phyloP scores from a whole-genome alignment of 129 eudicot species.

The Erigeron canadensis region DNA sequence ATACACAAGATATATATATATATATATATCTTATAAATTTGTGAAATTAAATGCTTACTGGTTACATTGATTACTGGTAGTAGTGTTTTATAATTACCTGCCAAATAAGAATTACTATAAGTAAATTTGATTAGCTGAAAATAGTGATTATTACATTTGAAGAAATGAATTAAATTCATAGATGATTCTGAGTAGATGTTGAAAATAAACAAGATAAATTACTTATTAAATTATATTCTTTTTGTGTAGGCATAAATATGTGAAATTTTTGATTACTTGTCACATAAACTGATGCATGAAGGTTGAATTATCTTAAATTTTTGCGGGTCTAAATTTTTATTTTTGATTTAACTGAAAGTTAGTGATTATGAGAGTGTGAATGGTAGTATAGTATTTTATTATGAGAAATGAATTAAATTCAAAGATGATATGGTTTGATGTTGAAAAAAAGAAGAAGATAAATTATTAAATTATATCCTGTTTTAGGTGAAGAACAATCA shows the following conservation, averaged over 20 bases:
- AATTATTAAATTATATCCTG: not conserved
- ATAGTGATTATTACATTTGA: too few species aligned
- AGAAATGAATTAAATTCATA: too few species aligned
- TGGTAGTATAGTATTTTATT: not conserved
- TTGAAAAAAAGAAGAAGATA: slow-evolving; percentile 4
- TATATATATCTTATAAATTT: too few species aligned
- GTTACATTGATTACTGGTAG: not conserved
- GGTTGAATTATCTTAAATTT: not conserved
- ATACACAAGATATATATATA: not conserved
- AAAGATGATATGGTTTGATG: slow-evolving; percentile 10
- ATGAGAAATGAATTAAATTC: not conserved
- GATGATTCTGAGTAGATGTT: too few species aligned
- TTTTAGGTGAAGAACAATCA: not conserved
- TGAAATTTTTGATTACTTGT: slow-evolving; percentile 13
- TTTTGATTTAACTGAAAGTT: slow-evolving; percentile 12
- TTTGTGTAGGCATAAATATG: not conserved
- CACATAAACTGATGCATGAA: not conserved
- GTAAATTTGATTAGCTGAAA: not conserved
- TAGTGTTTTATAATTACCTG: too few species aligned
- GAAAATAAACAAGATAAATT: too few species aligned
- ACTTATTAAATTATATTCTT: too few species aligned
- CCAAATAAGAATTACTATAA: too few species aligned
- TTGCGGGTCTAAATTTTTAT: too few species aligned
- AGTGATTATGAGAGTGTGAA: not conserved
- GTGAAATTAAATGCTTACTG: not conserved